Evolutionary conservation across 2,329 filamentous ascomycete genomes (phyloP), one percentile per base, ranked within the genome.

Genomic region (Ascochyta fabae): DNA sequence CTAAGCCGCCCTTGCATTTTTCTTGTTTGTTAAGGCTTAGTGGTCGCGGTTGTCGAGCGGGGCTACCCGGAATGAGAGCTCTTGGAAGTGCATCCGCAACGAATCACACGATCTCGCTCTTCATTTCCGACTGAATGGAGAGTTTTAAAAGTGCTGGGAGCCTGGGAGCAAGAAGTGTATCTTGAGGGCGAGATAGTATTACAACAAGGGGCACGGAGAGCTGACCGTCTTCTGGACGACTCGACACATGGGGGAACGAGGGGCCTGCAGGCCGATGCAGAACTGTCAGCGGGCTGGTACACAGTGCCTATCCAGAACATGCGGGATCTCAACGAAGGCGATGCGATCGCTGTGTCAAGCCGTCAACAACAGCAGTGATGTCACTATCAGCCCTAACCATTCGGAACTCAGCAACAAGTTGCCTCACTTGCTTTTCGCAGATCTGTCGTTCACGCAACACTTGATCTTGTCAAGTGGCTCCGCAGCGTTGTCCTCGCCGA

Each of bases 41-140:
- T 7, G 6, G n/a, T 26, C 56, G 53, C 59, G 56, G 56, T 54
- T 62, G 60, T 56, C 59, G 54, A 53, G 60, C 63, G 63, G 63
- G 60, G 63, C 63, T 66, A 60, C 60, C 63, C 63, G 61, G 57
- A 47, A 53, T 45, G 44, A 45, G 46, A 57, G 46, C 43, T 39
- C 56, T 47, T 47, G 55, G 48, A 50, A 52, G 39, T 29, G 53
- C 27, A 24, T 45, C 48, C 44, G 35, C 48, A 53, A 50, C 55
- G 44, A 59, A 60, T 59, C 55, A 62, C 16, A 47, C 27, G 38
- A 44, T 35, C 26, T 36, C 22, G n/a, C 29, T 24, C 49, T 43
- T 31, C 38, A 27, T 39, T 43, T 36, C 46, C 53, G 41, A 38
- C 41, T 50, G 35, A 19, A 47, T 38, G 46, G 46, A 55, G 29